Evolutionary conservation across 1,284 basidiomycete species (phyloP), one percentile per base, ranked within the genome.

Genomic region (Cystobasidiaceae sp.): DNA sequence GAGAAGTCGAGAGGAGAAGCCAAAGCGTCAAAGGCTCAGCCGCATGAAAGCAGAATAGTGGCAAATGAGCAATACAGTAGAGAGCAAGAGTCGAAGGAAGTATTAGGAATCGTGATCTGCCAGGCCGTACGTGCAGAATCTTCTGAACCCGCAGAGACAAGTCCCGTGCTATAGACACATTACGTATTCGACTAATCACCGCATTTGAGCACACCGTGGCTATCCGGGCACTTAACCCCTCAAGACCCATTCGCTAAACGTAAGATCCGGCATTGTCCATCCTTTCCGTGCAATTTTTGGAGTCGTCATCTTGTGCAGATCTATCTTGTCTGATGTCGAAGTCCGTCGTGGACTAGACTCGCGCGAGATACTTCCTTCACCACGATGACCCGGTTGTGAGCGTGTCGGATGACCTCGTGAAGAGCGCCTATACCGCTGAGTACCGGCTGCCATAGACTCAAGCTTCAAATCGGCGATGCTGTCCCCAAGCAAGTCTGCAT

Each of bases 171-270:
- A n/a, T n/a, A n/a, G n/a, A n/a, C n/a, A n/a, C n/a, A n/a, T n/a
- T n/a, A n/a, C n/a, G n/a, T n/a, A n/a, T n/a, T n/a, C n/a, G n/a
- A n/a, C n/a, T n/a, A n/a, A n/a, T n/a, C n/a, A n/a, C n/a, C n/a
- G n/a, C n/a, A n/a, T n/a, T n/a, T n/a, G n/a, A n/a, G n/a, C n/a
- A n/a, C n/a, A n/a, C n/a, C n/a, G n/a, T n/a, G n/a, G n/a, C n/a
- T n/a, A n/a, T n/a, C n/a, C n/a, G n/a, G n/a, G n/a, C n/a, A n/a
- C n/a, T n/a, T n/a, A n/a, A n/a, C n/a, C n/a, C n/a, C n/a, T n/a
- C n/a, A n/a, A n/a, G n/a, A 57, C 54, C 54, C 54, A 57, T 43
- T 57, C 34, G 15, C 19, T 25, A 32, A 57, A 57, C 11, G 54
- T 57, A 13, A 21, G n/a, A 9, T 41, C 11, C 6, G 54, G 54